Evolutionary conservation across 805 yeast species (phyloP), one percentile per base, ranked within the genome.

Genomic region (Wickerhamomyces kurtzmanii): DNA sequence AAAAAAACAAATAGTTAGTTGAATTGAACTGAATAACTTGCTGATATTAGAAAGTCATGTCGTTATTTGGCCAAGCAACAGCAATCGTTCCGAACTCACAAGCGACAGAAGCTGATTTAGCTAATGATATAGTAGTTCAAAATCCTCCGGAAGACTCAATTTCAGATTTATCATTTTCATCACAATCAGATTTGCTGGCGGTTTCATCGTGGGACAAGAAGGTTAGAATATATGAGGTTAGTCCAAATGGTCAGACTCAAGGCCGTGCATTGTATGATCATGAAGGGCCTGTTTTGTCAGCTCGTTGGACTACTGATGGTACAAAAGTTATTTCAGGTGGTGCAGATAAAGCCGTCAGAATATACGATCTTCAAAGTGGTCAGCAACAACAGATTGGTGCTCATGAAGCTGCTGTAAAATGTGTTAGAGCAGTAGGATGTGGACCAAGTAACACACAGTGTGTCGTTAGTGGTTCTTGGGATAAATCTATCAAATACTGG

Each of bases 381-480:
- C 96, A 86, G 53, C 54, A 75, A 6, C 82, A 76, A 43, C 93
- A 84, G 40, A 68, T 91, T 26, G 97, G 96, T 8, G 67, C 66
- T 5, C 97, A 91, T 55, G 84, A 78, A 48, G 84, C 77, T 4
- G 68, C 95, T 0, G 93, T 91, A 4, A 71, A 68, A 31, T 51
- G 70, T 10, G 81, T 89, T 14, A 62, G 94, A 31, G 75, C 69
- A 36, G 94, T 84, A 8, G 78, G 77, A 36, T 79, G 87, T 48
- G 94, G 94, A 0, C 85, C 87, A n/a, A 62, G 76, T 7, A 82
- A 81, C 42, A 71, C 85, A 1, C 64, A 59, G 17, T 83, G 83
- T 38, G 73, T 89, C 16, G 96, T 86, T 4, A 73, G 87, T 24
- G 96, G 94, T 6, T 84, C 96, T 6, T 91, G 96, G 96, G 98